Evolutionary conservation across 2,329 filamentous ascomycete species (phyloP).

Genomic region (Tolypocladium capitatum): DNA sequence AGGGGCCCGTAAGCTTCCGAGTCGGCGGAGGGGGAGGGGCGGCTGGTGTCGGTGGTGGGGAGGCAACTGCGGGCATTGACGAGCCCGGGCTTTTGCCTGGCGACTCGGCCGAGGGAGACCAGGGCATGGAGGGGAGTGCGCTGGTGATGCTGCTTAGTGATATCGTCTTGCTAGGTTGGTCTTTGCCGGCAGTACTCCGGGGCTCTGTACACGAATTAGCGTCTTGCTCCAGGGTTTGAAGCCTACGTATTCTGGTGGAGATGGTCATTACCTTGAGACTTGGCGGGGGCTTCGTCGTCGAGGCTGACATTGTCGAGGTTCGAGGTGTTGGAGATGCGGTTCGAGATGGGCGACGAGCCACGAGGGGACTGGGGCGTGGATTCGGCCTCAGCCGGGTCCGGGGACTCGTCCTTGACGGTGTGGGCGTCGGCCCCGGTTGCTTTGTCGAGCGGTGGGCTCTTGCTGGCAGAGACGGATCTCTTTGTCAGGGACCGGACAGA

Average conservation of each 20-base stretch:
- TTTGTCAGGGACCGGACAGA: conserved; percentile 52
- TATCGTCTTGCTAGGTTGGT: conserved; percentile 38
- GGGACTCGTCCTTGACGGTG: conserved; percentile 4
- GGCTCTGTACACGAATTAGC: conserved; percentile 13
- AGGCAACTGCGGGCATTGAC: conserved; percentile 17
- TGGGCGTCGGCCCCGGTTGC: conserved; percentile 7
- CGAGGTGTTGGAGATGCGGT: conserved; percentile 32
- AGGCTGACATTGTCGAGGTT: conserved; percentile 52
- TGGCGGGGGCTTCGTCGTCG: conserved; percentile 37
- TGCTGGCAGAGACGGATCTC: conserved; percentile 23
- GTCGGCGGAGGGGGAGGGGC: conserved; percentile 22
- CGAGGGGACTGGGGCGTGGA: conserved; percentile 10
- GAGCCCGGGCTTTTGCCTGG: conserved; percentile 31
- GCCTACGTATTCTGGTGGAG: not conserved
- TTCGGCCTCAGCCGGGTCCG: conserved; percentile 8
- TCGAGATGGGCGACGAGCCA: conserved; percentile 26
- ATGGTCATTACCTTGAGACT: conserved; percentile 17
- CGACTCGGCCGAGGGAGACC: conserved; percentile 46
- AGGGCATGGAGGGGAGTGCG: conserved; percentile 59
- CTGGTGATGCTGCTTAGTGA: conserved; percentile 60
- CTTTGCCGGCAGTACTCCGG: conserved; percentile 20
- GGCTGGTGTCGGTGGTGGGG: conserved; percentile 14
- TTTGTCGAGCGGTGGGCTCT: conserved; percentile 14
- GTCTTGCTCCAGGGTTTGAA: not conserved
- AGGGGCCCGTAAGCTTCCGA: conserved; percentile 76